Percentiles rank a stretch among this genome's conserved stretches.
These are phyloP conservation scores for Blastomyces percursus DNA, from an alignment of 2,329 filamentous ascomycete species.

Conservation along the genomic window DNA sequence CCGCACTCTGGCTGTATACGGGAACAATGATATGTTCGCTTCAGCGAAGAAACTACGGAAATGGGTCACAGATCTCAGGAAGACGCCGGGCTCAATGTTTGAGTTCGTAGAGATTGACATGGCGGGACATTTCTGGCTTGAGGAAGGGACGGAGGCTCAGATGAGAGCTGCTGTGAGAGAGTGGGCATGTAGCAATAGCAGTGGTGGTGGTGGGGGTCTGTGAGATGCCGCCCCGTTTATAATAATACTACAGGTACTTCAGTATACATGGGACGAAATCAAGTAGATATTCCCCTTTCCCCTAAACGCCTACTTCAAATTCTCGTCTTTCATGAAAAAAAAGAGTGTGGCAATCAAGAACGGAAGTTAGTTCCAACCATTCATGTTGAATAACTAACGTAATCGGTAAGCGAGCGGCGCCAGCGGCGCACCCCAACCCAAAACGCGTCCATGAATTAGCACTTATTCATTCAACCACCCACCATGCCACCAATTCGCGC, in stretches of 20 bases:
- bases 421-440: too few relatives aligned
- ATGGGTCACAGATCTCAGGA: conserved; percentile 52
- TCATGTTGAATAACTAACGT: too few relatives aligned
- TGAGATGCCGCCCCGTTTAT: background rate
- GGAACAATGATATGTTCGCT: conserved; percentile 64
- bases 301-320: too few relatives aligned
- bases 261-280: background rate
- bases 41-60: conserved; percentile 50
- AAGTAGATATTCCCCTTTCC: too few relatives aligned
- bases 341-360: too few relatives aligned
- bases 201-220: background rate
- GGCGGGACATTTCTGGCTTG: conserved; percentile 55
- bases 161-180: conserved; percentile 31
- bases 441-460: too few relatives aligned
- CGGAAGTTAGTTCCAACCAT: too few relatives aligned
- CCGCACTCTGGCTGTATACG: conserved; percentile 60
- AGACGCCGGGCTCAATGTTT: conserved; percentile 38
- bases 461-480: too few relatives aligned
- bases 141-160: conserved; percentile 38
- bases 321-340: too few relatives aligned
- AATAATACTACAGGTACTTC: background rate
- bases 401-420: too few relatives aligned
- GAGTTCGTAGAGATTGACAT: conserved; percentile 39
- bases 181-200: conserved; percentile 27
- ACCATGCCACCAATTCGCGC: too few relatives aligned